Percentiles rank a stretch among this genome's conserved stretches.
phyloP scores from a whole-genome alignment of 192 early-diverging fungal species.

The Backusella tarrabulga region DNA sequence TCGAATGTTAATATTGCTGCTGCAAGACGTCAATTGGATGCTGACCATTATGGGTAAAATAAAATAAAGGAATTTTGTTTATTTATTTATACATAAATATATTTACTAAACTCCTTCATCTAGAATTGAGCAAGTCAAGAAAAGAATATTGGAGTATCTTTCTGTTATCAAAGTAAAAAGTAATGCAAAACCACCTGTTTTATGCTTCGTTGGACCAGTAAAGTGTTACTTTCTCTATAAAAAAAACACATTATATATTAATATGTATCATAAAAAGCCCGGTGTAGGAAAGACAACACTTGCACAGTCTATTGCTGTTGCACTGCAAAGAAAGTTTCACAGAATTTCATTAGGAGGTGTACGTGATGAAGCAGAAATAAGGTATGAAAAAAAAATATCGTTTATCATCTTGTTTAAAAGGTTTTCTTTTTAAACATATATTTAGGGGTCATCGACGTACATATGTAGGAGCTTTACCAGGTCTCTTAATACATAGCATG shows the following conservation, averaged over 20 bases:
- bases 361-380: slow-evolving; percentile 84
- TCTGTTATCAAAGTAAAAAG: slow-evolving; percentile 73
- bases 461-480: slow-evolving; percentile 88
- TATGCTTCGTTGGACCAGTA: slow-evolving; percentile 70
- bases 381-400: slow-evolving; percentile 56
- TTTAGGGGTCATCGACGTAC: slow-evolving; percentile 74
- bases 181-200: slow-evolving; percentile 67
- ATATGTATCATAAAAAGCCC: not conserved
- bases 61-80: not conserved
- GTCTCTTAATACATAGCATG: slow-evolving; percentile 71
- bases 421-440: slow-evolving; percentile 4
- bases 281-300: slow-evolving; percentile 82
- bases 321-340: slow-evolving; percentile 76
- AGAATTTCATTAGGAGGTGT: slow-evolving; percentile 85
- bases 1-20: slow-evolving; percentile 57
- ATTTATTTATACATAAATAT: not conserved
- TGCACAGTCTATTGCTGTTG: slow-evolving; percentile 72
- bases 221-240: slow-evolving; percentile 22
- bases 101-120: too few relatives aligned
- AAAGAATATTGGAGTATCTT: slow-evolving; percentile 81
- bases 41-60: slow-evolving; percentile 64
- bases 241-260: not conserved
- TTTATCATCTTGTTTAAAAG: not conserved
- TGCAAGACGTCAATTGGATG: slow-evolving; percentile 67
- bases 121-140: slow-evolving; percentile 70